A percentile compares a stretch with the other conserved stretches of the same genome.
These are phyloP conservation scores for Trichocomaceae sp. DNA, from an alignment of 2,329 filamentous ascomycete genomes.

Conservation along the genomic window DNA sequence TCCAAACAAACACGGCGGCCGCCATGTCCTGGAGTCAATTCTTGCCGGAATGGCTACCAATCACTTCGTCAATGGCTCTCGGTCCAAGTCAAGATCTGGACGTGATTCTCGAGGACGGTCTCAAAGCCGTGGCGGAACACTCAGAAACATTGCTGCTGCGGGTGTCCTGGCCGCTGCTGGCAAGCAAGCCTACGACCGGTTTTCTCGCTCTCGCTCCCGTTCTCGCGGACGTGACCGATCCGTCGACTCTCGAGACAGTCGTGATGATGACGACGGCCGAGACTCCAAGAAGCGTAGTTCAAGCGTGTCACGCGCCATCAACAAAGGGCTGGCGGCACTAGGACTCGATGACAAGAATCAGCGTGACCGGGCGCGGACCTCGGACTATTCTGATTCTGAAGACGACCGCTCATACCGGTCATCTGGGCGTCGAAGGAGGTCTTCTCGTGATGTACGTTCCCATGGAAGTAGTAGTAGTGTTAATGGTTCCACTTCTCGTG, in stretches of 20 bases:
- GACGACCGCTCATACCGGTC: conserved; percentile 31
- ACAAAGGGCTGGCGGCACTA: conserved; percentile 39
- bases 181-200: conserved; percentile 41
- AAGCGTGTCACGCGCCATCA: conserved; percentile 42
- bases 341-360: conserved; percentile 34
- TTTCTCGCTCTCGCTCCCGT: conserved; percentile 38
- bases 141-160: conserved; percentile 38
- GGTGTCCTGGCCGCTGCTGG: conserved; percentile 43
- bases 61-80: conserved; percentile 73
- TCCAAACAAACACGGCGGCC: conserved; percentile 66
- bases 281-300: conserved; percentile 36
- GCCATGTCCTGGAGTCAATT: conserved; percentile 77
- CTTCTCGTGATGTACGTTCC: conserved; percentile 42
- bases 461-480: conserved; percentile 14
- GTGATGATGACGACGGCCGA: conserved; percentile 40
- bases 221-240: conserved; percentile 37
- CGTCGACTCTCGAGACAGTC: conserved; percentile 47
- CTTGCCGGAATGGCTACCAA: conserved; percentile 83
- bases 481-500: conserved; percentile 22
- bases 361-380: conserved; percentile 27
- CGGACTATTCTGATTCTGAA: conserved; percentile 38
- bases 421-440: conserved; percentile 26
- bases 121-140: conserved; percentile 38
- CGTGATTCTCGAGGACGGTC: conserved; percentile 33
- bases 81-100: conserved; percentile 53